Evolutionary conservation across 768 basidiomycete species (phyloP).

Genomic region (Porphyrellus cyaneotinctus): DNA sequence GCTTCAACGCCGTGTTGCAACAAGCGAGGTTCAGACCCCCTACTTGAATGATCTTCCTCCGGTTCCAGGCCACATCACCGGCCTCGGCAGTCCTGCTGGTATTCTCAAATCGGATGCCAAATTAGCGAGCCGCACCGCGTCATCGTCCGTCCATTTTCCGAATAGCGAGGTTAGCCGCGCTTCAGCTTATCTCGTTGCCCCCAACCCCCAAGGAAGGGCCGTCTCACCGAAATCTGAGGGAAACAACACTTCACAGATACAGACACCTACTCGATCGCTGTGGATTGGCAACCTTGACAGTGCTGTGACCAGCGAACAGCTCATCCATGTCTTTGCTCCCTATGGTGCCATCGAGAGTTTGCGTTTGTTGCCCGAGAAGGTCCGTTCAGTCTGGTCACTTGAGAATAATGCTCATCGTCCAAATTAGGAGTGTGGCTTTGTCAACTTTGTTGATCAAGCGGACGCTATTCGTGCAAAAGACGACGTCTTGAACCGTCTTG

Average conservation of each 20-base stretch:
- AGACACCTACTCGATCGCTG: slow-evolving; percentile 91
- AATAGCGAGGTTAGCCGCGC: slow-evolving; percentile 58
- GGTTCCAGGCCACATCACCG: slow-evolving; percentile 25
- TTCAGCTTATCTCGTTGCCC: slow-evolving; percentile 65
- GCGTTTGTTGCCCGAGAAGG: slow-evolving; percentile 95
- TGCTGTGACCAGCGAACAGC: slow-evolving; percentile 88
- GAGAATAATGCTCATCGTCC: slow-evolving; percentile 15
- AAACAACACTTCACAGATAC: slow-evolving; percentile 62
- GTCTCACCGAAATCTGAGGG: slow-evolving; percentile 79
- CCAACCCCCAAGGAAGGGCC: slow-evolving; percentile 66
- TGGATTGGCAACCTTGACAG: slow-evolving; percentile 99
- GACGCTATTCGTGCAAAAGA: slow-evolving; percentile 98
- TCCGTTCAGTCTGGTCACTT: slow-evolving; percentile 27
- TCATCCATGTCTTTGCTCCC: slow-evolving; percentile 91
- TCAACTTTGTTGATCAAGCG: slow-evolving; percentile 93
- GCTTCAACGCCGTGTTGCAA: slow-evolving; percentile 60
- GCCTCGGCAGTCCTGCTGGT: slow-evolving; percentile 30
- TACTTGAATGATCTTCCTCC: slow-evolving; percentile 57
- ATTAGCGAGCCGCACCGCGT: slow-evolving; percentile 40
- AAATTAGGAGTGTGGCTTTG: slow-evolving; percentile 92
- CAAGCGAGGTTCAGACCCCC: slow-evolving; percentile 50
- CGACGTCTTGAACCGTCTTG: slow-evolving; percentile 92
- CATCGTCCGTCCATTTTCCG: slow-evolving; percentile 63
- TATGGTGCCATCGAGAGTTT: slow-evolving; percentile 98
- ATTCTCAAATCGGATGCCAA: slow-evolving; percentile 62